These are phyloP conservation scores for Epichloe sibirici DNA, from an alignment of 2,329 filamentous ascomycete species.

Conservation along the genomic window DNA sequence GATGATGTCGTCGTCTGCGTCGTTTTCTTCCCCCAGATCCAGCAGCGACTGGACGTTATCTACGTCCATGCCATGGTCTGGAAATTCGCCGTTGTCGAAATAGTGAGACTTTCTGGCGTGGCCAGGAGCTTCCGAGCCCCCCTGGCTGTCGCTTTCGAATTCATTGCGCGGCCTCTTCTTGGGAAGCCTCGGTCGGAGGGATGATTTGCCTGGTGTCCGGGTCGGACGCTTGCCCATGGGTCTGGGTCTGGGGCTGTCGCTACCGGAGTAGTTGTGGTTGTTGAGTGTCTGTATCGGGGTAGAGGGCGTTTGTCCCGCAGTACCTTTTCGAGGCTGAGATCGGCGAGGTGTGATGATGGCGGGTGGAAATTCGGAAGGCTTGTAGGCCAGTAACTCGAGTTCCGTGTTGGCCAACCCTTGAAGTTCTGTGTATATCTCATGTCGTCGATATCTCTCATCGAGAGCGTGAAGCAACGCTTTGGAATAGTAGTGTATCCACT, in stretches of 20 bases:
- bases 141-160: slow-evolving; percentile 25
- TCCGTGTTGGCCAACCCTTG: slow-evolving; percentile 14
- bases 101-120: slow-evolving; percentile 21
- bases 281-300: neutral
- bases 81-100: slow-evolving; percentile 12
- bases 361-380: slow-evolving; percentile 17
- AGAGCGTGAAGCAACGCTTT: slow-evolving; percentile 25
- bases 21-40: slow-evolving; percentile 7
- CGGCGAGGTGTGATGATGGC: slow-evolving; percentile 14
- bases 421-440: slow-evolving; percentile 24
- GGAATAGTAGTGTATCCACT: slow-evolving; percentile 34
- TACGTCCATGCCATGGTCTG: slow-evolving; percentile 17
- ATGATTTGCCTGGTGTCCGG: slow-evolving; percentile 9
- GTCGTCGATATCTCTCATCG: slow-evolving; percentile 21
- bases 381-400: slow-evolving; percentile 17
- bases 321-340: slow-evolving; percentile 3
- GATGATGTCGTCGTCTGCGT: slow-evolving; percentile 2
- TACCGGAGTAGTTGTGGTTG: slow-evolving; percentile 12
- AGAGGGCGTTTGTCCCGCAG: slow-evolving; percentile 1
- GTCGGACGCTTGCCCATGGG: slow-evolving; percentile 18
- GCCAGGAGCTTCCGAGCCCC: slow-evolving; percentile 21
- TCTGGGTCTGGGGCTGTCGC: slow-evolving; percentile 13
- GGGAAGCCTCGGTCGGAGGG: slow-evolving; percentile 15
- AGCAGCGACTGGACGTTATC: slow-evolving; percentile 17
- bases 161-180: slow-evolving; percentile 33